phyloP scores from a whole-genome alignment of 139 green algal species.

The Trebouxia sp. region DNA sequence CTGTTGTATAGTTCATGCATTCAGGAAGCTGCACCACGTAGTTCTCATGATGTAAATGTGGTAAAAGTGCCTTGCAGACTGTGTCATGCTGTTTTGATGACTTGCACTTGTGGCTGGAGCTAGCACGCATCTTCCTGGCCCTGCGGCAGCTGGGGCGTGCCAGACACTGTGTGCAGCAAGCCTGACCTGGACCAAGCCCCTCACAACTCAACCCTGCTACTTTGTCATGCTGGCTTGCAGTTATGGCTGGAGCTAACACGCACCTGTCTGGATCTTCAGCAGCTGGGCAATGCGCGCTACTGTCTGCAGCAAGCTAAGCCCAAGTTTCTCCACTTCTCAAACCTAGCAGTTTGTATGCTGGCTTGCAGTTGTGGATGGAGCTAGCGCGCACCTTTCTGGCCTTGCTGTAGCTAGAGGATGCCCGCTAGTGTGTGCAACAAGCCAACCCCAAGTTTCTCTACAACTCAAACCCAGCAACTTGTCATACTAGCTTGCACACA shows the following conservation, averaged over 20 bases:
- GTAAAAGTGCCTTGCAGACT: background rate
- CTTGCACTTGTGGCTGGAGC: conserved; percentile 29
- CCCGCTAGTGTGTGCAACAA: background rate
- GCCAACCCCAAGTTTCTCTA: background rate
- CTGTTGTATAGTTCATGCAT: background rate
- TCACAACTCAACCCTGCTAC: background rate
- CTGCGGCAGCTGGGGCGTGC: conserved; percentile 13
- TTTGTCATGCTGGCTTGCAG: background rate
- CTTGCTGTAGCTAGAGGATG: conserved; percentile 4
- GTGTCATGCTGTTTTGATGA: background rate
- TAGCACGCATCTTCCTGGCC: conserved; percentile 26
- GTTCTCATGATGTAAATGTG: background rate
- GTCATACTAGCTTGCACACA: no score
- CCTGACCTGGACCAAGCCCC: background rate
- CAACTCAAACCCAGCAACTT: no score
- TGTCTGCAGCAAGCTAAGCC: background rate
- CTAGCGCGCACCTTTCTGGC: conserved; percentile 29
- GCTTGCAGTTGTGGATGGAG: conserved; percentile 29
- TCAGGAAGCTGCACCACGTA: background rate
- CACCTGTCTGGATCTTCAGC: conserved; percentile 24
- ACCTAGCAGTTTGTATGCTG: no score
- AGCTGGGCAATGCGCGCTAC: background rate
- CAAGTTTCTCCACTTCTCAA: background rate
- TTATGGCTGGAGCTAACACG: conserved; percentile 29
- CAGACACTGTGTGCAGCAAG: background rate